phyloP scores from a whole-genome alignment of 306 rosid genomes.

The Elaeagnus macrophylla region DNA sequence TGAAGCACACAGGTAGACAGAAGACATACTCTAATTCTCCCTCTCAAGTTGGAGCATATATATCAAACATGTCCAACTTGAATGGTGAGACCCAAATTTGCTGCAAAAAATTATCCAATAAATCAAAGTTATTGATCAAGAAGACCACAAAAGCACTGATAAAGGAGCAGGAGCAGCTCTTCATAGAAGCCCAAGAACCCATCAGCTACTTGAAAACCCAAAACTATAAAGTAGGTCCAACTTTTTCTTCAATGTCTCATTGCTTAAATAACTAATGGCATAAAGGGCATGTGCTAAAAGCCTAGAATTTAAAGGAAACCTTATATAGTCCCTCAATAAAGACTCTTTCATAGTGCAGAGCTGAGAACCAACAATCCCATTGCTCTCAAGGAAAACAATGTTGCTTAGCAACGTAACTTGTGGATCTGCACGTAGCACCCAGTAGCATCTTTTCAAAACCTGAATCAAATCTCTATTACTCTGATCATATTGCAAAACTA shows the following conservation, averaged over 20 bases:
- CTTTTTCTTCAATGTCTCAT: constrained; percentile 27
- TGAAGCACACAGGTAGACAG: too few relatives aligned
- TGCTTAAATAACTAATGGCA: constrained; percentile 26
- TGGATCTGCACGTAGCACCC: constrained; percentile 14
- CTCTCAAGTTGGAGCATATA: too few relatives aligned
- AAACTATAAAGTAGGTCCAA: constrained; percentile 25
- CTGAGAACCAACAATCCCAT: constrained; percentile 44
- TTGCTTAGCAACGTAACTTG: constrained; percentile 17
- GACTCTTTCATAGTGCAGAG: constrained; percentile 32
- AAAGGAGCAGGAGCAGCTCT: too few relatives aligned
- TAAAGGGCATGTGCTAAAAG: constrained; percentile 41
- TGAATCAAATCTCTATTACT: constrained; percentile 18
- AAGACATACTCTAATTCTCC: too few relatives aligned
- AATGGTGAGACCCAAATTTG: too few relatives aligned
- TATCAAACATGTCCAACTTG: too few relatives aligned
- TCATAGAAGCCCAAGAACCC: too few relatives aligned
- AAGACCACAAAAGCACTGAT: too few relatives aligned
- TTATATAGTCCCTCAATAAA: constrained; percentile 28
- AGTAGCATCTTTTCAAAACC: constrained; percentile 18
- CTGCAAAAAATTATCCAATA: too few relatives aligned
- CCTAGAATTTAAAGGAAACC: constrained; percentile 28
- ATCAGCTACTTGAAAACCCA: too few relatives aligned
- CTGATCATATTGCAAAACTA: constrained; percentile 11
- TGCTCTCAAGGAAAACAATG: constrained; percentile 31
- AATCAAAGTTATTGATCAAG: too few relatives aligned